Conservation (phyloP, 495 filamentous ascomycete genomes). For the Lasiosphaeria hispida region DNA sequence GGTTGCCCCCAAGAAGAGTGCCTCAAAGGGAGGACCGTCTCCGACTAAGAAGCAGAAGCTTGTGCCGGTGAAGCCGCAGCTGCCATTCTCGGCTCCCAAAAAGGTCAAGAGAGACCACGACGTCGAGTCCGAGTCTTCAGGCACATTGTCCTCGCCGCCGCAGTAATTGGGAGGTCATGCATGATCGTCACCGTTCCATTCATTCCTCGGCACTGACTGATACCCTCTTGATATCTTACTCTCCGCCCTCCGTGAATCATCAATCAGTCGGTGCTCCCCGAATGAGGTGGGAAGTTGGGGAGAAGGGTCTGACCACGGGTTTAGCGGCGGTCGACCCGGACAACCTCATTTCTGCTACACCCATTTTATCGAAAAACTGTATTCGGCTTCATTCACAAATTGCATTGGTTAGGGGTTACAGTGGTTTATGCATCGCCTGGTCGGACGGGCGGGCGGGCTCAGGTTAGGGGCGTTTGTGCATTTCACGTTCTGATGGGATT, state of each 20-base stretch:
- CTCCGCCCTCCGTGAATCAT: too few species aligned
- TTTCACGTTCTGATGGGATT: constrained; percentile 1
- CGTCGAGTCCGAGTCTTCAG: constrained; percentile 50
- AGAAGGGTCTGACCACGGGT: too few species aligned
- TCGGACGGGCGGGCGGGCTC: constrained; percentile 10
- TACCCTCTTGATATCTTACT: too few species aligned
- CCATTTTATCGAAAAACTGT: background rate
- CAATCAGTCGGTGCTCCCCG: too few species aligned
- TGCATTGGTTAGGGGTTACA: constrained; percentile 27
- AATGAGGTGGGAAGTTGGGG: too few species aligned
- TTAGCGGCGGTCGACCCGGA: too few species aligned
- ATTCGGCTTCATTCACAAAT: constrained; percentile 15
- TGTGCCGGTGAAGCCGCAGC: constrained; percentile 33
- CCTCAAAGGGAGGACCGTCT: constrained; percentile 27
- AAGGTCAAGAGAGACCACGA: constrained; percentile 42
- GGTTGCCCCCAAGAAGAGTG: constrained; percentile 44
- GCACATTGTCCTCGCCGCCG: constrained; percentile 50
- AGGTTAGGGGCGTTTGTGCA: constrained; percentile 18
- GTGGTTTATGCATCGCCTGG: constrained; percentile 23
- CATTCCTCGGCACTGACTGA: too few species aligned
- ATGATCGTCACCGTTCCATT: background rate
- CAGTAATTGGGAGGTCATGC: constrained; percentile 6
- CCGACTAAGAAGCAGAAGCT: constrained; percentile 50
- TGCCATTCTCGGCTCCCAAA: constrained; percentile 37
- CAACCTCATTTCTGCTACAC: too few species aligned